phyloP scores from a whole-genome alignment of 2,329 filamentous ascomycete genomes.

The Xylariales sp. region DNA sequence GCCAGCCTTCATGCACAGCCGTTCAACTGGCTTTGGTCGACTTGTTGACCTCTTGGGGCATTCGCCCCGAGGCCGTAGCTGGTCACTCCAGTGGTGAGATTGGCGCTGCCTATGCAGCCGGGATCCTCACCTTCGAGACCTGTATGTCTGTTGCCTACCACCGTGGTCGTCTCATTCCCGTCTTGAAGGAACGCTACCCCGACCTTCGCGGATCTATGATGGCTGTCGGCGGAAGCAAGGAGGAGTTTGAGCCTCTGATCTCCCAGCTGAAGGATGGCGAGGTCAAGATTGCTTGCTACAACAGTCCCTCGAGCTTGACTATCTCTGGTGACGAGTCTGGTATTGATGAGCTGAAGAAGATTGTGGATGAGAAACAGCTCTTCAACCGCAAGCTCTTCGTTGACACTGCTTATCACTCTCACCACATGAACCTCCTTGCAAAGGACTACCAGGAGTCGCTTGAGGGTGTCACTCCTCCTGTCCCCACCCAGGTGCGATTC shows the following conservation, averaged over 20 bases:
- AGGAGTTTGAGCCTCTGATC: conserved; percentile 35
- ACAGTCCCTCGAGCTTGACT: conserved; percentile 47
- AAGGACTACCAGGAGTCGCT: conserved; percentile 39
- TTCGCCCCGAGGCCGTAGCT: conserved; percentile 29
- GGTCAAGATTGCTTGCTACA: conserved; percentile 41
- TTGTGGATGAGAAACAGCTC: conserved; percentile 34
- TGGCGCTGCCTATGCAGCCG: conserved; percentile 42
- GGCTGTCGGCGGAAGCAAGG: conserved; percentile 44
- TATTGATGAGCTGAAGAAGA: conserved; percentile 35
- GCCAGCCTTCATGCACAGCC: conserved; percentile 33
- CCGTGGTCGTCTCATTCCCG: conserved; percentile 38
- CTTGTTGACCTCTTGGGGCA: conserved; percentile 29
- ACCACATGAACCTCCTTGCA: conserved; percentile 47
- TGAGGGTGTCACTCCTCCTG: conserved; percentile 22
- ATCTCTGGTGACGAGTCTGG: conserved; percentile 43
- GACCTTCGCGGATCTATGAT: conserved; percentile 47
- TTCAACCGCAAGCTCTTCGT: conserved; percentile 46
- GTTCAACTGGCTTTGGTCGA: conserved; percentile 33
- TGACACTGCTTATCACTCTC: conserved; percentile 50
- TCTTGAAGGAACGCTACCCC: conserved; percentile 34
- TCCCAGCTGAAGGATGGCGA: conserved; percentile 26
- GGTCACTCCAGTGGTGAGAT: conserved; percentile 39
- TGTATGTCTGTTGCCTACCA: conserved; percentile 47
- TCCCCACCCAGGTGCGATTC: conserved; percentile 32
- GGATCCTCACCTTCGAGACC: conserved; percentile 37